phyloP scores from a whole-genome alignment of 306 rosid species.

The Argentina anserina region DNA sequence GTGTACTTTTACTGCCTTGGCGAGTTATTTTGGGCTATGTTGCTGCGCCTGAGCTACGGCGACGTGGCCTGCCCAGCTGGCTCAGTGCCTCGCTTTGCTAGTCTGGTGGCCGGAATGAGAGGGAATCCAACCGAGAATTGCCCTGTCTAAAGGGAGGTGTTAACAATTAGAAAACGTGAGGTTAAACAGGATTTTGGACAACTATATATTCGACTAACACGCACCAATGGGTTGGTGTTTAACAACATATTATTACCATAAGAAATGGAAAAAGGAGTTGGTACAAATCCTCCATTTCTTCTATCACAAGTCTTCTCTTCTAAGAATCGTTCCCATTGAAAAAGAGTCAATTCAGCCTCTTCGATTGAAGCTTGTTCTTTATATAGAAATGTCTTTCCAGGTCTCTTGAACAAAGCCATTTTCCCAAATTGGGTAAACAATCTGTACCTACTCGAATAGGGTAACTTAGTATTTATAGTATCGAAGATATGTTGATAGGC shows the following conservation, averaged over 20 bases:
- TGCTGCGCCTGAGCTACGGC: no score
- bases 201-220: background rate
- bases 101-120: no score
- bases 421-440: slow-evolving; percentile 52
- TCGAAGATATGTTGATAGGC: no score
- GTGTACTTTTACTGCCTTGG: no score
- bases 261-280: background rate
- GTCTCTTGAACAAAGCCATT: slow-evolving; percentile 25
- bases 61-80: no score
- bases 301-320: slow-evolving; percentile 14
- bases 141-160: no score
- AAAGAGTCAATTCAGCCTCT: slow-evolving; percentile 1
- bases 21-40: no score
- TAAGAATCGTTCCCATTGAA: background rate
- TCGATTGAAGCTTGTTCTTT: background rate
- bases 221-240: slow-evolving; percentile 7
- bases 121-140: no score
- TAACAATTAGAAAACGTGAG: background rate
- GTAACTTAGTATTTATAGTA: background rate
- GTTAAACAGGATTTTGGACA: background rate
- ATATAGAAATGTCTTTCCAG: background rate
- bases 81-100: no score
- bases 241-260: background rate
- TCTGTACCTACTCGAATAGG: slow-evolving; percentile 34
- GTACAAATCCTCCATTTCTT: slow-evolving; percentile 11